Evolutionary conservation across 495 filamentous ascomycete species (phyloP).

Genomic region (Penicillium desertorum): DNA sequence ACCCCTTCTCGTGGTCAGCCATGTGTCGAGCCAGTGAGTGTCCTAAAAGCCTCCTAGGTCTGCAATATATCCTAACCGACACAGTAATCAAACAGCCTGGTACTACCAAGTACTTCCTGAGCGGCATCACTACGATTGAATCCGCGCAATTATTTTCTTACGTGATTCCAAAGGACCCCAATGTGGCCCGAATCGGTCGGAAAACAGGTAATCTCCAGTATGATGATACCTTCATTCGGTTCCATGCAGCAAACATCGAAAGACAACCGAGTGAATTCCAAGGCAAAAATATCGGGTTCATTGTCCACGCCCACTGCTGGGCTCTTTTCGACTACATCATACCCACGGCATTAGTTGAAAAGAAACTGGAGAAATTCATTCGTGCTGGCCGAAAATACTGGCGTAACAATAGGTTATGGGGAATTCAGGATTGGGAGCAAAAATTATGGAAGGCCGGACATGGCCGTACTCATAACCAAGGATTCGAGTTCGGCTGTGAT

Average conservation of each 20-base stretch:
- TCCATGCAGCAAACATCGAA: not conserved
- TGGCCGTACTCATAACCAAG: too few species aligned
- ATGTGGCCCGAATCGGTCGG: not conserved
- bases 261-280: not conserved
- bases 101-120: not conserved
- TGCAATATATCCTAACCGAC: not conserved
- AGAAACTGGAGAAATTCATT: not conserved
- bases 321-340: not conserved
- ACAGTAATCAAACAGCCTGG: not conserved
- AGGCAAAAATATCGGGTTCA: not conserved
- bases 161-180: not conserved
- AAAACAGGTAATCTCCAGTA: not conserved
- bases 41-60: not conserved
- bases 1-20: not conserved
- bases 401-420: not conserved
- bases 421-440: not conserved
- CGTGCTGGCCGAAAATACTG: not conserved
- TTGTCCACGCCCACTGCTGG: not conserved
- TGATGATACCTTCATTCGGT: not conserved
- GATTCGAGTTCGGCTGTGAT: not conserved
- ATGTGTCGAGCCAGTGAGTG: not conserved
- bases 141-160: not conserved
- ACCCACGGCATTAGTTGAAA: not conserved
- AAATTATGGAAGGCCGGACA: too few species aligned
- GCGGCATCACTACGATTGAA: not conserved